Percentiles rank a stretch among this genome's conserved stretches.
Conservation (phyloP, 2,329 filamentous ascomycete genomes). For the Atkinsonella hypoxylon region DNA sequence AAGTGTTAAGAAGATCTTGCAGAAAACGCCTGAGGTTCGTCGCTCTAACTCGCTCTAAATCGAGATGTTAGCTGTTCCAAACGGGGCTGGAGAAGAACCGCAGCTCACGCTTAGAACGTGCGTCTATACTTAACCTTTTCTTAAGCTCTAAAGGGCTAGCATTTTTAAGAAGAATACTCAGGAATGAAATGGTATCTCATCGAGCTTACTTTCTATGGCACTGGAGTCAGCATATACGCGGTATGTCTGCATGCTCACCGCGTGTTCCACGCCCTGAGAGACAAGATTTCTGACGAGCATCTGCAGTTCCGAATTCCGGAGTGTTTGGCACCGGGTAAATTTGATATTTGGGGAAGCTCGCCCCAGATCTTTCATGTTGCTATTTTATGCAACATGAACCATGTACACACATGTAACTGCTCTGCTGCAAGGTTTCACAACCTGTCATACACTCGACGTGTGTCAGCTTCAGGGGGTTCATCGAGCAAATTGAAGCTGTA, state of each 20-base stretch:
- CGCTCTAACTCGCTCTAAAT: no score
- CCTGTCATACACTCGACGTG: constrained; percentile 9
- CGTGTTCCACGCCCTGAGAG: not conserved
- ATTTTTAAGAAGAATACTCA: no score
- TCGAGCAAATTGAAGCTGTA: constrained; percentile 1
- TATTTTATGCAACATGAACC: constrained; percentile 11
- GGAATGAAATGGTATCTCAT: constrained; percentile 10
- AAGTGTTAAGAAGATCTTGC: no score
- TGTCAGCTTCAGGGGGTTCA: constrained; percentile 8
- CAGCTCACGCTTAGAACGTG: no score
- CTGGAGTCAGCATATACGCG: constrained; percentile 67
- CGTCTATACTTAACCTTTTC: no score
- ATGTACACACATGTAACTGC: constrained; percentile 10
- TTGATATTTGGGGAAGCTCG: constrained; percentile 76
- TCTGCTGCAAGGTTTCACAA: constrained; percentile 10
- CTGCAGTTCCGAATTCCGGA: constrained; percentile 62
- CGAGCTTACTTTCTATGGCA: constrained; percentile 9
- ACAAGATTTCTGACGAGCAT: constrained; percentile 1
- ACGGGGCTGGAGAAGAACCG: no score
- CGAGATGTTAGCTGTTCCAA: no score
- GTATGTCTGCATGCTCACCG: constrained; percentile 28
- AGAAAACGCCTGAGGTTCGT: no score
- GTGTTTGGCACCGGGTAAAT: constrained; percentile 57
- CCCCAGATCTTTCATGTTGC: constrained; percentile 82
- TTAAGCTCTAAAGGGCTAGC: no score